Evolutionary conservation across 331 rosid genomes (phyloP).

Genomic region (Quercus phellos): DNA sequence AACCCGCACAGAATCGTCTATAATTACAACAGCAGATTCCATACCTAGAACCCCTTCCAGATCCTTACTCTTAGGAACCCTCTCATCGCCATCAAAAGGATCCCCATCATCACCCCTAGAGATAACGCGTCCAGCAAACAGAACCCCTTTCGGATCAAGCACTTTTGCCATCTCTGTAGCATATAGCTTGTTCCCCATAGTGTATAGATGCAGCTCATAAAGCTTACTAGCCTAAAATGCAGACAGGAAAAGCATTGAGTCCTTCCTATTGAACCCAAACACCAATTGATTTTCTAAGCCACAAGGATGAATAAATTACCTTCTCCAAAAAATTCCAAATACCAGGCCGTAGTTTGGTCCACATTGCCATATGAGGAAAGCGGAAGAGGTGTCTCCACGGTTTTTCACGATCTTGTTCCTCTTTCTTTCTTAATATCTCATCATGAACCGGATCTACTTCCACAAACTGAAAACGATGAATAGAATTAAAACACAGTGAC

Average conservation of each 20-base stretch:
- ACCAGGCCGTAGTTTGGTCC: conserved; percentile 99
- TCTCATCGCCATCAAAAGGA: conserved; percentile 69
- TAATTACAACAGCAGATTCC: conserved; percentile 92
- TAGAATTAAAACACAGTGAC: conserved; percentile 19
- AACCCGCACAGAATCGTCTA: conserved; percentile 97
- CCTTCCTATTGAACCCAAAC: conserved; percentile 5
- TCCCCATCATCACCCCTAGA: conserved; percentile 93
- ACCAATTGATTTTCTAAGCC: conserved; percentile 7
- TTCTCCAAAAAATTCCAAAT: conserved; percentile 96
- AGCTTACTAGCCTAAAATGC: conserved; percentile 86
- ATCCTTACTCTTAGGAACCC: conserved; percentile 92
- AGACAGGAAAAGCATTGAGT: conserved; percentile 22
- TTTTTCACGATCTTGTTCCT: conserved; percentile 81
- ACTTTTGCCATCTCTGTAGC: conserved; percentile 99
- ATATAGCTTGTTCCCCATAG: conserved; percentile 96
- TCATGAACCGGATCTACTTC: conserved; percentile 94
- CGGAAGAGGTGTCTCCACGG: conserved; percentile 79
- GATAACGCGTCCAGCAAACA: conserved; percentile 91
- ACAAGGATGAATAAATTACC: conserved; percentile 38
- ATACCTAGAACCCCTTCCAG: conserved; percentile 98
- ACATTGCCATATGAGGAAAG: conserved; percentile 98
- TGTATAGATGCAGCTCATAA: conserved; percentile 92
- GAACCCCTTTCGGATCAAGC: conserved; percentile 82
- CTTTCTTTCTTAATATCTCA: conserved; percentile 87
- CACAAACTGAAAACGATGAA: conserved; percentile 55